Conservation (phyloP, 139 green algal species). For the Tetraselmis striata region DNA sequence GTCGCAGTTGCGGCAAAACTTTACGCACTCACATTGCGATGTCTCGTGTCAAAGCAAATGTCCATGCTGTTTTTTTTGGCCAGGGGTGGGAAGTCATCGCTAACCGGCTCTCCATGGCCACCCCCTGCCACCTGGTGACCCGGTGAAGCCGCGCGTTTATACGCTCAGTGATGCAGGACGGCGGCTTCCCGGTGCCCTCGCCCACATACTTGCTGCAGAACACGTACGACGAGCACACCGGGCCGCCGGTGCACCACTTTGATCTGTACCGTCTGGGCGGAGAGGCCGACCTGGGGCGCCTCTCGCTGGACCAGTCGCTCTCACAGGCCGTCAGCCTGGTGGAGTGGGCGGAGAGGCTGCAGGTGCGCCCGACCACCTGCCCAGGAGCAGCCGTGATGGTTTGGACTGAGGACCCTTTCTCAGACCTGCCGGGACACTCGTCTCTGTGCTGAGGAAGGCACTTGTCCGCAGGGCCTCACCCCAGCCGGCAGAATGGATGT, state of each 20-base stretch:
- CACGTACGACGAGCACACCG: constrained; percentile 59
- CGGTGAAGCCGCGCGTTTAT: constrained; percentile 79
- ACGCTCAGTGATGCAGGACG: constrained; percentile 44
- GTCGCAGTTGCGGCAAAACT: no score
- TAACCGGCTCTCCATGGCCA: no score
- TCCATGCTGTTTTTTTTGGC: no score
- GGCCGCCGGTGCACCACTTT: constrained; percentile 67
- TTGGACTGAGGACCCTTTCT: no score
- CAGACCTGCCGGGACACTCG: no score
- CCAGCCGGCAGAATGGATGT: constrained; percentile 20
- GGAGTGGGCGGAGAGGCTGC: constrained; percentile 57
- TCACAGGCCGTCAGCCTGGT: constrained; percentile 39
- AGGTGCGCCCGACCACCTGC: constrained; percentile 11
- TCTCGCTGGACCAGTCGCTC: constrained; percentile 36
- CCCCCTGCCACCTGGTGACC: no score
- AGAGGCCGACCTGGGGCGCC: constrained; percentile 26
- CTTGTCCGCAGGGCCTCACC: neutral
- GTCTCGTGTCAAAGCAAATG: no score
- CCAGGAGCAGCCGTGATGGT: constrained; percentile 17
- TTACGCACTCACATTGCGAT: no score
- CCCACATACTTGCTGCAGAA: constrained; percentile 82
- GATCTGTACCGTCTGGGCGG: constrained; percentile 67
- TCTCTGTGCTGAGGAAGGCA: neutral
- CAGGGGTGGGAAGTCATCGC: no score
- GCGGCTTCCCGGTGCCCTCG: constrained; percentile 62